phyloP scores from a whole-genome alignment of 2,329 filamentous ascomycete species.

The Lasiodiplodia sp. region DNA sequence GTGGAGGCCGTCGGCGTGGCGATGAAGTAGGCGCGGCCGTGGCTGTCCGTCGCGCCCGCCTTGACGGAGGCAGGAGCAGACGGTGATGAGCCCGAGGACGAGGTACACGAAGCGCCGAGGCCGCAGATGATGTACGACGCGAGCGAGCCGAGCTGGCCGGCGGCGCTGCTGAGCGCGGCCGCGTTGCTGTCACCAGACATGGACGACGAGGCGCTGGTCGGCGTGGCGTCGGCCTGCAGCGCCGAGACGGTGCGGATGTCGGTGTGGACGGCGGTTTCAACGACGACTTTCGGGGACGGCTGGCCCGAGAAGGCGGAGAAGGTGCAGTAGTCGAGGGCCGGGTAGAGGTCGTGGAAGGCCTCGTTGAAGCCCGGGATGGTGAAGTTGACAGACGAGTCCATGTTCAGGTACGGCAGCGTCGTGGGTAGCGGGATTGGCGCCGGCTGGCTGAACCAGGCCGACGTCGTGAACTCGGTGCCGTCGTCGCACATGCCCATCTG shows the following conservation, averaged over 20 bases:
- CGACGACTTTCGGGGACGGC: not conserved
- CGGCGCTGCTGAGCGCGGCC: not conserved
- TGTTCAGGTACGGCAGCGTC: not conserved
- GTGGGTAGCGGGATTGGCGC: not conserved
- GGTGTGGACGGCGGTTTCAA: not conserved
- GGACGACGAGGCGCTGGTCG: not conserved
- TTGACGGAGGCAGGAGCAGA: not conserved
- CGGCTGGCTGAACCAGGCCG: not conserved
- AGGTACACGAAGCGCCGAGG: not conserved
- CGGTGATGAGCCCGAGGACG: not conserved
- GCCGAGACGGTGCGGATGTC: not conserved
- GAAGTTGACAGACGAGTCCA: not conserved
- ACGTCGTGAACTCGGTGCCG: not conserved
- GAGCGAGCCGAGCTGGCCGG: not conserved
- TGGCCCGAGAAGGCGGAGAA: conserved; percentile 8
- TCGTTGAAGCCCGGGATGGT: not conserved
- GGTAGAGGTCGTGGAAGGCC: not conserved
- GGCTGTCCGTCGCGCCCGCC: not conserved
- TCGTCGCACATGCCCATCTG: not conserved
- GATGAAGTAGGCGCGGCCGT: not conserved
- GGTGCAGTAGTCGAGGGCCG: not conserved
- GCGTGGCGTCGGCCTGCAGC: not conserved
- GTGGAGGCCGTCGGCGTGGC: not conserved
- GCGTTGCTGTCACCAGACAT: not conserved
- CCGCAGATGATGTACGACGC: not conserved